Percentiles rank a stretch among this genome's conserved stretches.
Conservation (phyloP, 495 filamentous ascomycete species). For the Hyaloscypha variabilis region DNA sequence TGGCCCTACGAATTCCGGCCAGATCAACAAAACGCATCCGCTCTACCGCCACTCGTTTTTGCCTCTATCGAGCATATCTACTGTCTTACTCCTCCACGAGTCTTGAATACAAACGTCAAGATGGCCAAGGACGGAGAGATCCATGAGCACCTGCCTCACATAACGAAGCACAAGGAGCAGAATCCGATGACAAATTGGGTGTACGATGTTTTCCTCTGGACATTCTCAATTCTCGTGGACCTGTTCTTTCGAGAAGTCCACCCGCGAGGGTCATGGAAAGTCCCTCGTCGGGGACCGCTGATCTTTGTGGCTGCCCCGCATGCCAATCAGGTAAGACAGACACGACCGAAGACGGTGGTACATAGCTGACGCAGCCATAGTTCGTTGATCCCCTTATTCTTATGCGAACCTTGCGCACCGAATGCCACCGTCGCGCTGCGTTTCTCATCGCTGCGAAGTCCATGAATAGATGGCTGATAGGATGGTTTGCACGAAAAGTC, state of each 20-base stretch:
- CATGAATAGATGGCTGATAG: slow-evolving; percentile 85
- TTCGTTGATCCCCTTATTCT: slow-evolving; percentile 96
- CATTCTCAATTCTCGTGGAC: slow-evolving; percentile 82
- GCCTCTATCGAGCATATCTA: neutral
- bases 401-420: slow-evolving; percentile 82
- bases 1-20: slow-evolving; percentile 5
- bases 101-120: neutral
- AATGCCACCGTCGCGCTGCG: slow-evolving; percentile 84
- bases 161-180: slow-evolving; percentile 51
- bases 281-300: slow-evolving; percentile 83
- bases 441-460: slow-evolving; percentile 95
- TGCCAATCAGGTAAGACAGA: slow-evolving; percentile 82
- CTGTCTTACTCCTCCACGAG: neutral
- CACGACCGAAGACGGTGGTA: neutral
- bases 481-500: slow-evolving; percentile 73
- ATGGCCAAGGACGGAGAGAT: slow-evolving; percentile 31
- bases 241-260: slow-evolving; percentile 98
- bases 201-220: slow-evolving; percentile 83
- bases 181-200: slow-evolving; percentile 72
- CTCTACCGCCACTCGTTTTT: neutral
- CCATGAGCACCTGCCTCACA: slow-evolving; percentile 33
- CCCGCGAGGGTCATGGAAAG: slow-evolving; percentile 89
- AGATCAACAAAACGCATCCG: slow-evolving; percentile 8
- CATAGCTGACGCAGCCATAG: slow-evolving; percentile 15
- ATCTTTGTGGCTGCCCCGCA: slow-evolving; percentile 98